Conservation (phyloP, 2,329 filamentous ascomycete genomes). For the Penicillium capsulatum region DNA sequence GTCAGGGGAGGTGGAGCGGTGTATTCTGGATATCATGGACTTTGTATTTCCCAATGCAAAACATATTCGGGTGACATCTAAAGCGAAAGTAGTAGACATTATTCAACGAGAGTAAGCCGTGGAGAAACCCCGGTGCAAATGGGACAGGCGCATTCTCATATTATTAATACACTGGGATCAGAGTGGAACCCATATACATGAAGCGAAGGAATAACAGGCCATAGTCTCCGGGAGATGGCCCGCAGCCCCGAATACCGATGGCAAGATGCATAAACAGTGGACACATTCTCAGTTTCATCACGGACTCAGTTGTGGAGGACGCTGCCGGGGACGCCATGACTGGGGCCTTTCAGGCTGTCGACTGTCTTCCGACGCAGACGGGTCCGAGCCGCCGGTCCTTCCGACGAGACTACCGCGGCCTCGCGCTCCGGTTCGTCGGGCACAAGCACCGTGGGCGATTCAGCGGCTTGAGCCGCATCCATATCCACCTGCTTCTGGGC, state of each 20-base stretch:
- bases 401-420: constrained; percentile 24
- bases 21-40: no score
- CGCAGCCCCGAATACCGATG: constrained; percentile 25
- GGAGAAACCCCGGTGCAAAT: constrained; percentile 24
- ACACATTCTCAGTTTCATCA: constrained; percentile 14
- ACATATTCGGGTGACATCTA: no score
- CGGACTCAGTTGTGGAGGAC: constrained; percentile 35
- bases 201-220: constrained; percentile 14
- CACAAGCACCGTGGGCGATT: constrained; percentile 9
- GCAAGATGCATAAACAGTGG: constrained; percentile 16
- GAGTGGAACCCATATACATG: constrained; percentile 16
- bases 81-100: constrained; percentile 19
- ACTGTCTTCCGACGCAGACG: constrained; percentile 38
- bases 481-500: constrained; percentile 56
- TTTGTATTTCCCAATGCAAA: no score
- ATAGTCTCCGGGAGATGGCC: constrained; percentile 28
- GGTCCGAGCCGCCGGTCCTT: constrained; percentile 25
- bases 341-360: constrained; percentile 34
- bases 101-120: constrained; percentile 20
- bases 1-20: no score
- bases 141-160: constrained; percentile 23
- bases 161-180: constrained; percentile 34
- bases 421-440: constrained; percentile 18
- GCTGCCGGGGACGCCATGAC: constrained; percentile 39
- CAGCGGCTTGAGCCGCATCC: constrained; percentile 34